These are phyloP conservation scores for Erodium texanum DNA, from an alignment of 441 rosid species.

Conservation along the genomic window DNA sequence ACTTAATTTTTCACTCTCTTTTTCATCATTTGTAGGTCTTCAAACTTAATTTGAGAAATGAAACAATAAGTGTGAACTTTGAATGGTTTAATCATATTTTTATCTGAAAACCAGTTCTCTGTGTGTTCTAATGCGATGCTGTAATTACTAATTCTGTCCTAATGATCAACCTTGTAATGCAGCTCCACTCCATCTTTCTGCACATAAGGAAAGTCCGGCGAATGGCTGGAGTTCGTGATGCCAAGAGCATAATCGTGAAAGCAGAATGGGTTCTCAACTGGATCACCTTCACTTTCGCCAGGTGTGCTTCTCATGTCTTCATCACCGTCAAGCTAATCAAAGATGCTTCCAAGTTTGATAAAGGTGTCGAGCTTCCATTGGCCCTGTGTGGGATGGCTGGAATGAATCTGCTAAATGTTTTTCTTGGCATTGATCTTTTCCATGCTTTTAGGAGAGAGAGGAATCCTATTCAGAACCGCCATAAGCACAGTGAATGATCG, in stretches of 20 bases:
- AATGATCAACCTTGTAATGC: constrained; percentile 18
- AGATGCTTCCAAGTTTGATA: constrained; percentile 63
- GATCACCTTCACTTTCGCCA: constrained; percentile 51
- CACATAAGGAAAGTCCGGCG: constrained; percentile 78
- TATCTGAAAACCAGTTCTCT: no score
- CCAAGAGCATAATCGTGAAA: constrained; percentile 49
- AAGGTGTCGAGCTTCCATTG: constrained; percentile 72
- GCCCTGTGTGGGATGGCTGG: constrained; percentile 83
- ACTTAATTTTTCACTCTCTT: no score
- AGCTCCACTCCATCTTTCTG: constrained; percentile 84
- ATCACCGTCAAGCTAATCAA: constrained; percentile 58
- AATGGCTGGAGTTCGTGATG: constrained; percentile 76
- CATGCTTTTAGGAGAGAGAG: constrained; percentile 62
- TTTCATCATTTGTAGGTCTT: no score
- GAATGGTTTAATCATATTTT: no score
- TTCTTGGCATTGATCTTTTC: constrained; percentile 68
- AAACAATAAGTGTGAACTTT: no score
- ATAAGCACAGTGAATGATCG: constrained; percentile 20
- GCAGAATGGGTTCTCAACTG: constrained; percentile 79
- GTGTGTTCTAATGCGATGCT: no score
- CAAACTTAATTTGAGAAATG: no score
- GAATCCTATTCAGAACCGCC: constrained; percentile 21
- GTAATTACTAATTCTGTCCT: neutral
- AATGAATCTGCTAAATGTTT: constrained; percentile 63
- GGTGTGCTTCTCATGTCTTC: constrained; percentile 48